A percentile compares a stretch with the other conserved stretches of the same genome.
phyloP scores from a whole-genome alignment of 2,329 filamentous ascomycete genomes.

The Penicillium crustosum region DNA sequence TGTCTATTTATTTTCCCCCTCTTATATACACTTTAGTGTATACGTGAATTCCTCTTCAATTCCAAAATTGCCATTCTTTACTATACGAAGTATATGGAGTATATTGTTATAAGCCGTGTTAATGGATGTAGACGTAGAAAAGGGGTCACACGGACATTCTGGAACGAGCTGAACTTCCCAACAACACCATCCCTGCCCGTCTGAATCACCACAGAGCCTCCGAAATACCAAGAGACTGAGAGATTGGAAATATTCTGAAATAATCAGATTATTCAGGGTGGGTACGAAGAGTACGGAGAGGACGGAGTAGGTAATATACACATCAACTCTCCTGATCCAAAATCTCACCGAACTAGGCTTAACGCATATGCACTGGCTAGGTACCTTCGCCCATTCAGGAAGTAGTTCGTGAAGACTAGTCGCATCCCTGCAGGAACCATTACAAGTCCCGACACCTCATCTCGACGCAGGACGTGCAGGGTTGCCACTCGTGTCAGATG shows the following conservation, averaged over 20 bases:
- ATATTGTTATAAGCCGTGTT: too few species aligned
- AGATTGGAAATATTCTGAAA: background rate
- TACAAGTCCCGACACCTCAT: slow-evolving; percentile 8
- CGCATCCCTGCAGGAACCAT: slow-evolving; percentile 24
- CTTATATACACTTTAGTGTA: slow-evolving; percentile 4
- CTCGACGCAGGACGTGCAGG: slow-evolving; percentile 21
- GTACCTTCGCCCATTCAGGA: slow-evolving; percentile 8
- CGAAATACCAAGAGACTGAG: background rate
- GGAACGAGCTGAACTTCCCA: slow-evolving; percentile 9
- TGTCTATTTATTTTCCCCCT: slow-evolving; percentile 7
- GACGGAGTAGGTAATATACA: background rate
- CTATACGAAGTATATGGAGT: too few species aligned
- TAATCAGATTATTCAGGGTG: background rate
- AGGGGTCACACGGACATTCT: background rate
- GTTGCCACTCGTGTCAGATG: slow-evolving; percentile 11
- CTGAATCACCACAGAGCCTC: slow-evolving; percentile 21
- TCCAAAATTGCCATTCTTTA: slow-evolving; percentile 3
- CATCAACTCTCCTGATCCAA: background rate
- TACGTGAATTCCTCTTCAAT: background rate
- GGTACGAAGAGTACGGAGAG: too few species aligned
- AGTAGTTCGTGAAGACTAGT: slow-evolving; percentile 19
- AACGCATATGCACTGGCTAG: background rate
- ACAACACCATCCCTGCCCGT: slow-evolving; percentile 11
- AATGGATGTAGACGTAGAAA: background rate
- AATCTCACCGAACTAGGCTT: background rate